Base-by-base conservation (phyloP, 805 yeast genomes). In the Candida railenensis region DNA sequence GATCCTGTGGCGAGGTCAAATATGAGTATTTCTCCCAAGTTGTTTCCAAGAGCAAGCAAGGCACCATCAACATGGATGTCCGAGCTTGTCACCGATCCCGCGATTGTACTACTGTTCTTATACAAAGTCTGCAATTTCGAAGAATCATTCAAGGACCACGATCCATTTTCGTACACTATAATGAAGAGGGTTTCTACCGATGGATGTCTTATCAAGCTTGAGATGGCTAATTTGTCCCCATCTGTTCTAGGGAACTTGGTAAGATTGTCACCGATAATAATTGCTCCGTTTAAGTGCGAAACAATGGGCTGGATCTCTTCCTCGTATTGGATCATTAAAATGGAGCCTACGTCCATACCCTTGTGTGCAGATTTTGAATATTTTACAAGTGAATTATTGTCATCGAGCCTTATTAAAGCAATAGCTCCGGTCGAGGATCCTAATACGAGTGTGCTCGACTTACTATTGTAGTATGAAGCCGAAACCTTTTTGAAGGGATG, bases 1-100 rank as follows among this genome's bases (percentile, higher is more conserved):
- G 50, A 48, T 2, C 76, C 71, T 22, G 65, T 61, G 2, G 76
- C 59, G 20, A 78, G 51, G 47, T 73, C 74, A 51, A 61, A 68
- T 3, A 80, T 64, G 2, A 56, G 48, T 3, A 79, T 63, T 12
- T 56, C 50, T 4, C 65, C 70, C 16, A 63, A 53, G 3, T 52
- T 44, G 1, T 60, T 58, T 1, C 78, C 78, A 2, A 76, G 48
- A 0, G 74, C 78, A 1, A 74, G 47, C 14, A 77, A 57, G 2
- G 68, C 71, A 2, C 82, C 82, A 56, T 78, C 82, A 20, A 75
- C 77, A 49, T 78, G 82, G 8, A 76, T 52, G 15, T 51, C 69
- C 8, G 61, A 64, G 3, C 62, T 46, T 11, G 54, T 42, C 4
- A 62, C 50, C 11, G 45, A 45, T 21, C 34, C 47, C 39, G 33